A percentile compares a stretch with the other conserved stretches of the same genome.
Conservation (phyloP, 768 basidiomycete species). For the Mrakia frigida region DNA sequence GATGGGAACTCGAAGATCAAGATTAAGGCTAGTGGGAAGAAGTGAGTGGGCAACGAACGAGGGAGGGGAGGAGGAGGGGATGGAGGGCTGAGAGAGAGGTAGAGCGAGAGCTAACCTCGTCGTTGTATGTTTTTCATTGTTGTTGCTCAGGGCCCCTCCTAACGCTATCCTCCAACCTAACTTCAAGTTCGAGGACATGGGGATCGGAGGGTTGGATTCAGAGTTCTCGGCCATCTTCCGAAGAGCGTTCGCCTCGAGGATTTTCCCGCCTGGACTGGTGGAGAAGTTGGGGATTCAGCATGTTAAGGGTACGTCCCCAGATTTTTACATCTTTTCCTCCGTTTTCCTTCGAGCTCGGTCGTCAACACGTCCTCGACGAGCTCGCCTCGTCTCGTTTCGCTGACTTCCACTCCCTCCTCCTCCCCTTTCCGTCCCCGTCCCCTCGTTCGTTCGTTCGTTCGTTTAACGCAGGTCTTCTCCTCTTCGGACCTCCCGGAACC, state of each 20-base stretch:
- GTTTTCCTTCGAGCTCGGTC: too few relatives aligned
- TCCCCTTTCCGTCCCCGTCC: not conserved
- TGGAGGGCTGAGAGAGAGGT: not conserved
- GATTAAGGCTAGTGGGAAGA: constrained; percentile 84
- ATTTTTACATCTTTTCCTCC: too few relatives aligned
- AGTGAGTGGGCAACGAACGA: constrained; percentile 51
- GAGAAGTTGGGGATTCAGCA: constrained; percentile 98
- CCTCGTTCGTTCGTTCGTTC: too few relatives aligned
- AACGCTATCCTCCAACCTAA: constrained; percentile 96
- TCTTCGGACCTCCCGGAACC: constrained; percentile 95
- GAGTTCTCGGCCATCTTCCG: constrained; percentile 97
- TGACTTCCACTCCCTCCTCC: not conserved
- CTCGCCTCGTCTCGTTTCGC: not conserved
- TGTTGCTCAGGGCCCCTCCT: constrained; percentile 61
- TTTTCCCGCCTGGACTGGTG: constrained; percentile 94
- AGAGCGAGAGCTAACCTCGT: constrained; percentile 7
- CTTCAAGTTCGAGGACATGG: constrained; percentile 99
- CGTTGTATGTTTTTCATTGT: not conserved
- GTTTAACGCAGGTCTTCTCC: constrained; percentile 64
- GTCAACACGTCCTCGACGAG: too few relatives aligned
- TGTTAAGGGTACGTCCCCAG: constrained; percentile 70
- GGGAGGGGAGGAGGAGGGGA: not conserved
- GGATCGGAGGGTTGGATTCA: constrained; percentile 91
- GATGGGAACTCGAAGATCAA: constrained; percentile 74
- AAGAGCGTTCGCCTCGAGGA: constrained; percentile 93